phyloP scores from a whole-genome alignment of 441 rosid species.

The Corymbia calophylla region DNA sequence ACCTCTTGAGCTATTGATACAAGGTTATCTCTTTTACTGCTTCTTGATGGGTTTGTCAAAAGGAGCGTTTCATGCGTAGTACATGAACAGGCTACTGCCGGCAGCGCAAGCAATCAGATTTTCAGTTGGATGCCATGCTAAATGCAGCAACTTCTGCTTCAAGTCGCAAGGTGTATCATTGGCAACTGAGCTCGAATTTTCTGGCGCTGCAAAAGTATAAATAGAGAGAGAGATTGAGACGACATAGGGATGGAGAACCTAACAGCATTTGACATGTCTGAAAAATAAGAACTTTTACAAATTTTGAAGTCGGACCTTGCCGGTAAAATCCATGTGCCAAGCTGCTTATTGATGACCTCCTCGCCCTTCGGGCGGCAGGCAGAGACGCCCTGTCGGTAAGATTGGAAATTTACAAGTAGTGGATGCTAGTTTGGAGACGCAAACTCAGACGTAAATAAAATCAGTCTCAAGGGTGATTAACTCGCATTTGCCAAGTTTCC shows the following conservation, averaged over 20 bases:
- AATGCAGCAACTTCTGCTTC: constrained; percentile 45
- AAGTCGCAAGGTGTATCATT: constrained; percentile 23
- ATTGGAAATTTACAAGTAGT: background rate
- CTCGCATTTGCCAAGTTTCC: background rate
- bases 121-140: constrained; percentile 54
- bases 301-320: constrained; percentile 27
- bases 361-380: constrained; percentile 29
- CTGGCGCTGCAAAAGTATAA: constrained; percentile 23
- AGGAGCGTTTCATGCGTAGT: constrained; percentile 25
- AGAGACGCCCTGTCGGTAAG: constrained; percentile 27
- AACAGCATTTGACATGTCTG: background rate
- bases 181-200: constrained; percentile 15
- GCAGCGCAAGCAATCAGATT: constrained; percentile 59
- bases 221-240: background rate
- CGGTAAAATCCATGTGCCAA: constrained; percentile 46
- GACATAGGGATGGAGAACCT: background rate
- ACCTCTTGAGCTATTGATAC: background rate
- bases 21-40: background rate
- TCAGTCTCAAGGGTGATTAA: background rate
- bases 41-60: background rate
- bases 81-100: constrained; percentile 56
- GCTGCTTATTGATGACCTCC: constrained; percentile 57
- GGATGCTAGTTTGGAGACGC: background rate
- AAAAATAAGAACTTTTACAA: background rate
- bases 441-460: background rate